Conservation (phyloP, 768 basidiomycete species). For the Neoboletus magnificus region DNA sequence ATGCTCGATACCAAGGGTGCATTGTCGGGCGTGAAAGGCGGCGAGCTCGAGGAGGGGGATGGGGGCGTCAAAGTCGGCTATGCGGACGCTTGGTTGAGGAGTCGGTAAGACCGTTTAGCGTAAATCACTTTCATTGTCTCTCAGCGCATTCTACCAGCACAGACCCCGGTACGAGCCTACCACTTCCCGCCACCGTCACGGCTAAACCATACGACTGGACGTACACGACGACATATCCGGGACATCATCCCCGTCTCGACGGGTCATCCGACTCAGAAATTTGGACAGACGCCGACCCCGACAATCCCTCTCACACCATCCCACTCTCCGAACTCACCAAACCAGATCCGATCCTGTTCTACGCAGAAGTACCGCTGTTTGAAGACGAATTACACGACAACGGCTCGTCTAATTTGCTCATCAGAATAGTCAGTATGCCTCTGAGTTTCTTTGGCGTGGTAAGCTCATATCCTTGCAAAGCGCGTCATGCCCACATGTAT, state of each 20-base stretch:
- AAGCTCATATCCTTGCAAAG: constrained; percentile 38
- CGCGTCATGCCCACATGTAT: constrained; percentile 96
- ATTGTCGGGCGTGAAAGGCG: constrained; percentile 68
- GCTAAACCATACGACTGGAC: constrained; percentile 98
- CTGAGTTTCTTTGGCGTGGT: background rate
- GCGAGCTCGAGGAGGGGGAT: constrained; percentile 72
- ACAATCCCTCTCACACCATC: constrained; percentile 60
- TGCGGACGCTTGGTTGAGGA: constrained; percentile 91
- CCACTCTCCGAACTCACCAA: constrained; percentile 82
- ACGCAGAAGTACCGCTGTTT: constrained; percentile 90
- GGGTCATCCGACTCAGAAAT: constrained; percentile 18
- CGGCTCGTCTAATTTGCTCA: constrained; percentile 79
- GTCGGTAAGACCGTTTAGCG: constrained; percentile 49
- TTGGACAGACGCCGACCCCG: constrained; percentile 58
- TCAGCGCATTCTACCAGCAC: constrained; percentile 48
- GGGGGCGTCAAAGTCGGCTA: constrained; percentile 94
- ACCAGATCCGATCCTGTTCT: constrained; percentile 96
- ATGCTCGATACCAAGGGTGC: constrained; percentile 67
- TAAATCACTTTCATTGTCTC: constrained; percentile 4
- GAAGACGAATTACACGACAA: constrained; percentile 99
- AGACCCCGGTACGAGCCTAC: constrained; percentile 56
- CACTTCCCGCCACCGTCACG: constrained; percentile 66
- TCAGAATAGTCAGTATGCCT: constrained; percentile 71
- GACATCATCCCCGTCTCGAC: constrained; percentile 38
- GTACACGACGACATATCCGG: constrained; percentile 86